Evolutionary conservation across 75 land plant species (phyloP).

Genomic region (Isoetes taiwanensis): DNA sequence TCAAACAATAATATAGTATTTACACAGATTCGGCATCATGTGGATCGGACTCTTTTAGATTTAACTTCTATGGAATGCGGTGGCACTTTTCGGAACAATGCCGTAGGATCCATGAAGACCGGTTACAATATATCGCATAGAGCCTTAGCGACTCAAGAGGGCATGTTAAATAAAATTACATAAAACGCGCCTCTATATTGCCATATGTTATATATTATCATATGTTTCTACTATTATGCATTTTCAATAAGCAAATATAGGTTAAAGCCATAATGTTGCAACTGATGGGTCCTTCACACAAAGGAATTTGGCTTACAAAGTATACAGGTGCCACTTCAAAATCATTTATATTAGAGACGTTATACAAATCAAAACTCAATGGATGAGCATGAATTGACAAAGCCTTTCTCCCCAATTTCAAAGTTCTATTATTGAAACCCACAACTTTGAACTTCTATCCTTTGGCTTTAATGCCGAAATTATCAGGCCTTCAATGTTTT

Average conservation of each 20-base stretch:
- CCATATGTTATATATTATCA: too few species aligned
- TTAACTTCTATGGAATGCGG: background rate
- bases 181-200: too few species aligned
- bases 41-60: background rate
- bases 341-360: background rate
- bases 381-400: background rate
- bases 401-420: background rate
- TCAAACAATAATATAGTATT: background rate
- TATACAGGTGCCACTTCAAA: background rate
- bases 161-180: too few species aligned
- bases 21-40: background rate
- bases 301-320: background rate
- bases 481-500: conserved; percentile 14
- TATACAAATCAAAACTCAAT: background rate
- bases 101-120: background rate
- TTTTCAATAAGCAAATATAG: too few species aligned
- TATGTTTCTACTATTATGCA: too few species aligned
- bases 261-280: too few species aligned
- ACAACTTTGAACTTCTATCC: background rate
- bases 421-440: background rate
- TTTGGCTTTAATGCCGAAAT: conserved; percentile 9
- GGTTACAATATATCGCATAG: background rate
- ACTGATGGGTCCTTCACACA: too few species aligned
- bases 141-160: too few species aligned
- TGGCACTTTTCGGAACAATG: background rate